Evolutionary conservation across 2,329 filamentous ascomycete genomes (phyloP).

Genomic region (Hypoxylon sp.): DNA sequence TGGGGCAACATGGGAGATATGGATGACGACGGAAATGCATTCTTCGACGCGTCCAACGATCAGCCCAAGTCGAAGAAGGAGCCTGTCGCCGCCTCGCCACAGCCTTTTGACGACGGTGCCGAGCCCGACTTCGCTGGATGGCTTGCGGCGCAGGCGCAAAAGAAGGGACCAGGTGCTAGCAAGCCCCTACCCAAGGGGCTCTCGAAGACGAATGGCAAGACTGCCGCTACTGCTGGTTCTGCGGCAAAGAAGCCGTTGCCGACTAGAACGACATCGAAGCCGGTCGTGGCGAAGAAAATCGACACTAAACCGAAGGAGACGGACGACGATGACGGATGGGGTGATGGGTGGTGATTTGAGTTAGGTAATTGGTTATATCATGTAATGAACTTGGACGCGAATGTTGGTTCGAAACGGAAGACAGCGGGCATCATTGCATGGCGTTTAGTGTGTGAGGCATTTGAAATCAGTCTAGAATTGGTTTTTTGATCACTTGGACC

Average conservation of each 20-base stretch:
- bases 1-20: constrained; percentile 76
- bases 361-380: no score
- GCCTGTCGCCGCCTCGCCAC: constrained; percentile 46
- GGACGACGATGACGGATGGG: constrained; percentile 68
- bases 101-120: constrained; percentile 79
- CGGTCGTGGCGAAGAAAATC: constrained; percentile 69
- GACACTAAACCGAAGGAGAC: constrained; percentile 71
- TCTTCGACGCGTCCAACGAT: constrained; percentile 50
- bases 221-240: constrained; percentile 41
- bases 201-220: constrained; percentile 62
- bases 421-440: constrained; percentile 21
- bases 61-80: constrained; percentile 46
- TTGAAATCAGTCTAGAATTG: not conserved
- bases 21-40: constrained; percentile 59
- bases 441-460: constrained; percentile 17
- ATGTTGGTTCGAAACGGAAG: not conserved
- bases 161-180: constrained; percentile 57
- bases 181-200: constrained; percentile 87
- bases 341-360: constrained; percentile 65
- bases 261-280: constrained; percentile 54
- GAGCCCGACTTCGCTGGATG: constrained; percentile 97
- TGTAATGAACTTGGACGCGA: no score
- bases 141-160: constrained; percentile 86
- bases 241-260: constrained; percentile 54
- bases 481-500: no score